Base-by-base conservation (phyloP, 2,329 filamentous ascomycete species). In the Beauveria pseudobassiana region DNA sequence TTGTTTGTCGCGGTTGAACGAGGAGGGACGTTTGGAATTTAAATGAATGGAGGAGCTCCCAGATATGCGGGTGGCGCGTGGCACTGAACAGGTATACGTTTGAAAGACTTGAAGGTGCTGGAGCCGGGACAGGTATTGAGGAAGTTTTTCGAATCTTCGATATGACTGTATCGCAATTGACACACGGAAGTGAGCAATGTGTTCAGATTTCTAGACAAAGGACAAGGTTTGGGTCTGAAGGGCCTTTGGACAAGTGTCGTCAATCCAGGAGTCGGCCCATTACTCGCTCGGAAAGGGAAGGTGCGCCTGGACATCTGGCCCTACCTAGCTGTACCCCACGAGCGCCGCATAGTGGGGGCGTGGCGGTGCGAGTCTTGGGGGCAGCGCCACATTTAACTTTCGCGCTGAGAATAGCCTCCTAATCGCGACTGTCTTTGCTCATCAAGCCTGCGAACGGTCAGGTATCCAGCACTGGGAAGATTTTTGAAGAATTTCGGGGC, bases 161-260 rank as follows among this genome's bases (percentile, higher is more conserved):
- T 60, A 53, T 60, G 49, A 60, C 49, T 60, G 49, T 40, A 28
- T 53, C 14, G 48, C 49, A 60, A 60, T 54, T 61, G 50, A 14
- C 20, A 30, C 50, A 16, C n/a, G 9, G 30, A 26, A 54, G 10
- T 14, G 20, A 49, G 30, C 59, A 61, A 55, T 34, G 49, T 61
- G 59, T 61, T 49, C 42, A 49, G 16, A 42, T 59, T 8, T 24
- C 20, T 5, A 24, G 26, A 46, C 28, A 12, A 42, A 61, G 12
- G 50, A 24, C 20, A 49, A 30, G 30, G 50, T 22, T 54, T 46
- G 51, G 48, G 20, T 50, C 30, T 38, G 53, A 42, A 10, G 40
- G 18, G 49, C 46, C 20, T 63, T 62, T 42, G 64, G 65, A 66
- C 64, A 66, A 66, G 65, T 66, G 65, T 66, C 64, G 65, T 66